Percentiles rank a stretch among this genome's conserved stretches.
These are phyloP conservation scores for Saccharomycopsis babjevae DNA, from an alignment of 805 yeast genomes.

Conservation along the genomic window DNA sequence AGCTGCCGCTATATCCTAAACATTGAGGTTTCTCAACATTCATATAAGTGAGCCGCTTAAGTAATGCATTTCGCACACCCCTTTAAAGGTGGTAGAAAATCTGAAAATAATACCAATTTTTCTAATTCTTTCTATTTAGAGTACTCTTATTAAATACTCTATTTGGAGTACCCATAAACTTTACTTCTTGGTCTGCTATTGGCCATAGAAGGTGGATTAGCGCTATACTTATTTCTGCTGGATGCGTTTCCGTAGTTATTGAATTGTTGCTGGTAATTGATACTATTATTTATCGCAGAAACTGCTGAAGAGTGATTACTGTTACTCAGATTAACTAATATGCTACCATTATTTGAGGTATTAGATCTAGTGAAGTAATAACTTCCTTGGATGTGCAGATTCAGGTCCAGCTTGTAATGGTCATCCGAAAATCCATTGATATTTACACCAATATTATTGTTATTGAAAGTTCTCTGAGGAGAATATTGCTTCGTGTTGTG, in stretches of 20 bases:
- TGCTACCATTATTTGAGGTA: background rate
- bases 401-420: background rate
- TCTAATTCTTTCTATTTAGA: background rate
- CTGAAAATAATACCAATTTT: background rate
- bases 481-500: background rate
- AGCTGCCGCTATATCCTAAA: too few species aligned
- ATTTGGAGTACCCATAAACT: background rate
- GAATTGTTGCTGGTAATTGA: background rate
- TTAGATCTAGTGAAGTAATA: conserved; percentile 12
- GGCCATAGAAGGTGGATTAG: background rate
- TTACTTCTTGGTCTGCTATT: background rate
- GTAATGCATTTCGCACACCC: too few species aligned
- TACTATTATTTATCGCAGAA: background rate
- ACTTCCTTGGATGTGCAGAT: conserved; percentile 7
- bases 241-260: background rate
- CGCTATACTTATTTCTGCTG: background rate
- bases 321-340: background rate
- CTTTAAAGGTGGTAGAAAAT: too few species aligned
- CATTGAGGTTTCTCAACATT: too few species aligned
- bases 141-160: background rate
- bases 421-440: background rate
- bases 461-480: background rate
- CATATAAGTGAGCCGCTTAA: too few species aligned
- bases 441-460: background rate
- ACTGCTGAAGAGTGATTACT: background rate